phyloP scores from a whole-genome alignment of 176 grass and related monocot species.

The Echinochloa phyllopogon region DNA sequence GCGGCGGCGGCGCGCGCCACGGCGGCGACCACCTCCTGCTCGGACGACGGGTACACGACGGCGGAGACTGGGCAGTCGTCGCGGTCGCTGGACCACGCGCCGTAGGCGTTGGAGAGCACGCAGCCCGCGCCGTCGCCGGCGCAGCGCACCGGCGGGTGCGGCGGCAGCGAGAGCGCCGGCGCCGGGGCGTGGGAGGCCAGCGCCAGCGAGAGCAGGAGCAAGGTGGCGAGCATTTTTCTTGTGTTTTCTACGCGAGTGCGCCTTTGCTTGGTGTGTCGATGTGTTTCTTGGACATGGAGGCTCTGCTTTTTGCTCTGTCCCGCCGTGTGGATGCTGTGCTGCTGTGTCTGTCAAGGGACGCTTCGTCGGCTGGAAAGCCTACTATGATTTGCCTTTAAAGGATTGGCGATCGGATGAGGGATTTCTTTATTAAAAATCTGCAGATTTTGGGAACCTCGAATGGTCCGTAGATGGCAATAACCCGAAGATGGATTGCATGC shows the following conservation, averaged over 20 bases:
- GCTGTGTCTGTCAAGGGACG: constrained; percentile 24
- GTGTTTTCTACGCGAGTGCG: not conserved
- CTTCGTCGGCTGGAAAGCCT: not conserved
- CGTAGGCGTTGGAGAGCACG: constrained; percentile 81
- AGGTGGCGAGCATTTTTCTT: not conserved
- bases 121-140: constrained; percentile 21
- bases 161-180: constrained; percentile 45
- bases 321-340: not conserved
- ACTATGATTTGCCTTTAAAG: constrained; percentile 32
- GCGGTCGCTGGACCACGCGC: constrained; percentile 71
- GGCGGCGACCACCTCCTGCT: constrained; percentile 59
- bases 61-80: constrained; percentile 53
- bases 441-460: not conserved
- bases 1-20: constrained; percentile 53
- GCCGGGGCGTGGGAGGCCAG: not conserved
- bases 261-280: constrained; percentile 6
- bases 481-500: not conserved
- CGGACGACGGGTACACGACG: constrained; percentile 64
- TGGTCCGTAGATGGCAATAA: not conserved
- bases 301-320: constrained; percentile 30
- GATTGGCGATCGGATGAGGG: not conserved
- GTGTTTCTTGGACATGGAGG: not conserved
- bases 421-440: not conserved
- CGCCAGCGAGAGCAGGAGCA: constrained; percentile 13
- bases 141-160: constrained; percentile 63